Evolutionary conservation across 2,329 filamentous ascomycete species (phyloP), one percentile per base, ranked within the genome.

Genomic region (Ramichloridium luteum): DNA sequence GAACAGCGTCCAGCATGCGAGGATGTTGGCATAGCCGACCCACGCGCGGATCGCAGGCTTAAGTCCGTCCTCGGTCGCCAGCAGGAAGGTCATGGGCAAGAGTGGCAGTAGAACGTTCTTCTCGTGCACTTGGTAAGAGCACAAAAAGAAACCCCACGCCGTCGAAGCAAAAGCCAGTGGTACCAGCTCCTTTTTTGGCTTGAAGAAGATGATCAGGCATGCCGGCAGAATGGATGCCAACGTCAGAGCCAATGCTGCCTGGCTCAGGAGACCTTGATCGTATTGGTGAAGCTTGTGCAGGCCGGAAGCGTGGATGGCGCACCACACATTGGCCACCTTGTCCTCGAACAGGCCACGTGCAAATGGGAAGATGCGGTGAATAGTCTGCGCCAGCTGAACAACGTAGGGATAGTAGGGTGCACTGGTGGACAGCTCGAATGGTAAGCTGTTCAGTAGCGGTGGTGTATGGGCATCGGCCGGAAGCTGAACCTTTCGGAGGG

Each of bases 291-390:
- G 72, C 60, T 98, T 98, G 61, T 93, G 68, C 34, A 92, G 68
- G 4, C 53, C 53, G 9, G 52, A 54, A 1, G 90, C 79, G 53
- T 96, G 92, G 34, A 88, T 67, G 4, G 85, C 79, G 54, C 90
- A 98, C 90, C 90, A 98, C 49, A 94, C 80, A 54, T 98, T 98
- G 50, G 90, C 90, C 13, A 98, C 92, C 59, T 98, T 98, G 63
- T 96, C 90, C 60, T 98, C 92, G 49, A 96, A 98, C 5, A 98
- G 63, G 3, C 90, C 90, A n/a, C 90, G 76, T 1, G 86, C 76
- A 52, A 98, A 94, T 1, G 92, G 90, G 49, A 98, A 96, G 35
- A 96, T 72, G n/a, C 90, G 79, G 54, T 94, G 83, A 8, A 94
- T 60, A 46, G 85, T 72, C 57, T 98, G 92, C 0, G 77, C 65